Evolutionary conservation across 2,329 filamentous ascomycete genomes (phyloP).

Genomic region (Colletotrichum camelliae): DNA sequence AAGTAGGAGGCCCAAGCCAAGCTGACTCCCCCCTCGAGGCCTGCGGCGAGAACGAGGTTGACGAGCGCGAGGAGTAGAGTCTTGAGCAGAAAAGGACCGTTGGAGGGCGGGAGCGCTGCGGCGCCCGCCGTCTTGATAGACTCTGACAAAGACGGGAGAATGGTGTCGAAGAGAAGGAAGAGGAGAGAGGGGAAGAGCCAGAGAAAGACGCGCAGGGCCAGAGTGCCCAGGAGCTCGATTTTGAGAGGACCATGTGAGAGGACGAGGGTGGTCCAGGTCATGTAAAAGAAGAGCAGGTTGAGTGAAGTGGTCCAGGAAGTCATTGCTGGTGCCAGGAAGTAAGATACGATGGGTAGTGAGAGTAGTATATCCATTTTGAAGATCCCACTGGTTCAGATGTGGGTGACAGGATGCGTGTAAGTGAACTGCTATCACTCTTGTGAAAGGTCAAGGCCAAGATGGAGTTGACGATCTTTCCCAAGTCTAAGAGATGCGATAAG

Average conservation of each 20-base stretch:
- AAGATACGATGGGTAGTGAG: constrained; percentile 75
- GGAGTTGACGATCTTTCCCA: background rate
- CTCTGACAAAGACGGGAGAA: constrained; percentile 71
- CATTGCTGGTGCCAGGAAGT: constrained; percentile 64
- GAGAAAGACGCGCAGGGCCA: constrained; percentile 71
- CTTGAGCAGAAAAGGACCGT: constrained; percentile 36
- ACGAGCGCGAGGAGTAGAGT: constrained; percentile 47
- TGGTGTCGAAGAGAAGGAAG: constrained; percentile 75
- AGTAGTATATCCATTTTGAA: constrained; percentile 67
- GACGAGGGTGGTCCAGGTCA: constrained; percentile 87
- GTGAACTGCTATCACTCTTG: background rate
- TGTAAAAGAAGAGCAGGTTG: constrained; percentile 87
- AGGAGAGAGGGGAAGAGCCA: constrained; percentile 76
- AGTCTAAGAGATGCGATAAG: background rate
- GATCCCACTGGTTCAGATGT: background rate
- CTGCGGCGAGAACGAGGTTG: constrained; percentile 51
- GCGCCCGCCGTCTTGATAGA: constrained; percentile 71
- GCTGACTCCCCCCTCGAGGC: constrained; percentile 47
- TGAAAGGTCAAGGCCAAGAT: background rate
- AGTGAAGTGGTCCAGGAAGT: constrained; percentile 79
- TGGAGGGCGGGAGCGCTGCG: constrained; percentile 49
- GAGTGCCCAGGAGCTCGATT: constrained; percentile 75
- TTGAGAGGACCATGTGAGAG: constrained; percentile 76
- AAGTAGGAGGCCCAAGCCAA: constrained; percentile 39
- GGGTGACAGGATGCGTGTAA: background rate